Evolutionary conservation across 2,329 filamentous ascomycete genomes (phyloP), one percentile per base, ranked within the genome.

Genomic region (Trichoderma arundinaceum): DNA sequence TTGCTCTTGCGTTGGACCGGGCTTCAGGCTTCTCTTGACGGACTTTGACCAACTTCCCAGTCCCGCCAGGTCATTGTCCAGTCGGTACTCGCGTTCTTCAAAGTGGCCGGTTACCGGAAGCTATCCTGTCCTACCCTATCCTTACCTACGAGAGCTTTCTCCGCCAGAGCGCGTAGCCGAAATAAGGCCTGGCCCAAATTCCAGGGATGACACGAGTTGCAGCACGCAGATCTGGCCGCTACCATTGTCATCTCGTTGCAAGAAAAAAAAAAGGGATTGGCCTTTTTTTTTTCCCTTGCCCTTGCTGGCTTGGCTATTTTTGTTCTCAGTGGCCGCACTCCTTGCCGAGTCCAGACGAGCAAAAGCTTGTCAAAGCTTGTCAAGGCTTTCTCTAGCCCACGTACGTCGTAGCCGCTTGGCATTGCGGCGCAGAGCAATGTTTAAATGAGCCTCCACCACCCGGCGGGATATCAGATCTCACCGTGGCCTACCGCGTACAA

Each of bases 171-270:
- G 44, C 62, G 46, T 59, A 59, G 62, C 62, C 62, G 62, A 52
- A 65, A 65, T 65, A 65, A 59, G 62, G 54, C 52, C 46, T 28
- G 46, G 41, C 38, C 52, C 61, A 56, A 38, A 13, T 38, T 49
- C 38, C 61, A 64, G 51, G 53, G 52, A 65, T 65, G 28, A 17
- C 46, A 65, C 46, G 44, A 65, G 60, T 19, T 63, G 49, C 52
- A 46, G 28, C 15, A 15, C 22, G 22, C 62, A 65, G 53, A 65
- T 65, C 62, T 52, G 38, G 52, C 44, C 54, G 54, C 35, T 51
- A 19, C 53, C 46, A 22, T 35, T 28, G 28, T 53, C 39, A 17
- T 43, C 41, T 38, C 7, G 49, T 22, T 46, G 41, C 48, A 39
- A 63, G 38, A 63, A n/a, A 35, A 48, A 63, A 46, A 63, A n/a